These are phyloP conservation scores for Raphanus hybrid DNA, from an alignment of 441 rosid species.

Conservation along the genomic window DNA sequence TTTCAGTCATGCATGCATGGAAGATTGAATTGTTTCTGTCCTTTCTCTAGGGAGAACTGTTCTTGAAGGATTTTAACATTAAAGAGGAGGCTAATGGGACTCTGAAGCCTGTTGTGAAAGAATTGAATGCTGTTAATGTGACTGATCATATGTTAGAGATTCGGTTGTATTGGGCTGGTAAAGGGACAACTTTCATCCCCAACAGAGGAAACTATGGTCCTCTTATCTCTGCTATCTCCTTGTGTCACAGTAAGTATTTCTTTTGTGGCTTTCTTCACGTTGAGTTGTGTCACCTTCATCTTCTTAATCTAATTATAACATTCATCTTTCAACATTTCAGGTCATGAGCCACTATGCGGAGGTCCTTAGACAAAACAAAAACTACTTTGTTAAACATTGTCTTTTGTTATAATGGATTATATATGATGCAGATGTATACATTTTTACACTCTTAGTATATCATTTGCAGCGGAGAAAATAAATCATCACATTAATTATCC, in stretches of 20 bases:
- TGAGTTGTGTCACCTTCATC: background rate
- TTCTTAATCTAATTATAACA: no score
- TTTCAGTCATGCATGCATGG: background rate
- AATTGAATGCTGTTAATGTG: slow-evolving; percentile 20
- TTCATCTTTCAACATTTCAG: slow-evolving; percentile 7
- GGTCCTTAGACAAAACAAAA: slow-evolving; percentile 17
- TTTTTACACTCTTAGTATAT: background rate
- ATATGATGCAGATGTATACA: background rate
- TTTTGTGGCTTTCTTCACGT: background rate
- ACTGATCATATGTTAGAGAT: slow-evolving; percentile 28
- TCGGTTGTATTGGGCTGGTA: slow-evolving; percentile 39
- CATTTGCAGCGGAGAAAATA: slow-evolving; percentile 24
- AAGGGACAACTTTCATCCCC: slow-evolving; percentile 37
- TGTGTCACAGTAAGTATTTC: slow-evolving; percentile 48
- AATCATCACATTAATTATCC: background rate
- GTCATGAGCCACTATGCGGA: slow-evolving; percentile 29
- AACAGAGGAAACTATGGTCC: slow-evolving; percentile 35
- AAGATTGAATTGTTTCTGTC: slow-evolving; percentile 14
- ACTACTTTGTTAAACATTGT: background rate
- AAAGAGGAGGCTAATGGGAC: slow-evolving; percentile 47
- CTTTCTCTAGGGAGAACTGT: slow-evolving; percentile 43
- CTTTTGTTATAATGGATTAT: background rate
- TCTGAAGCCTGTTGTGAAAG: slow-evolving; percentile 39
- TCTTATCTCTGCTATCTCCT: slow-evolving; percentile 38
- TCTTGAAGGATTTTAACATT: slow-evolving; percentile 51